Evolutionary conservation across 2,329 filamentous ascomycete genomes (phyloP).

Genomic region (Penicillium corylophilum): DNA sequence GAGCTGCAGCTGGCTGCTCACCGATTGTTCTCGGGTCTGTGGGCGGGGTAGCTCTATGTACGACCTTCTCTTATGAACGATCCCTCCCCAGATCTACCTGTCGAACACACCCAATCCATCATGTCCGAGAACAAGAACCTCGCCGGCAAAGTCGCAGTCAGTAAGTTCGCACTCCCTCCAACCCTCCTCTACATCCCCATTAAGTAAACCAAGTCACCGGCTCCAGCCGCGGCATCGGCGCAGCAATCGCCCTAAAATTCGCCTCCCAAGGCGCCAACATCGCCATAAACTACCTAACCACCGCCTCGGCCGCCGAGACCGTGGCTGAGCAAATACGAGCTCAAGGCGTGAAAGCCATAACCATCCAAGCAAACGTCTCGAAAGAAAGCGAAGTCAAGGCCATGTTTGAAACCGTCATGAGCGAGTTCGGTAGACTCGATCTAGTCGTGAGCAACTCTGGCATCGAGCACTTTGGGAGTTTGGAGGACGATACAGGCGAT

Average conservation of each 20-base stretch:
- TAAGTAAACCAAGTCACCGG: slow-evolving; percentile 15
- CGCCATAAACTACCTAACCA: slow-evolving; percentile 19
- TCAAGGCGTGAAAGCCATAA: slow-evolving; percentile 14
- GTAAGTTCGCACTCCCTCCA: slow-evolving; percentile 3
- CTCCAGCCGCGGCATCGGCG: slow-evolving; percentile 24
- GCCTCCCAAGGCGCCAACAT: slow-evolving; percentile 18
- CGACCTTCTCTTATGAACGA: neutral
- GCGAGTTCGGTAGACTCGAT: slow-evolving; percentile 18
- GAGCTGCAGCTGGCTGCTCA: neutral
- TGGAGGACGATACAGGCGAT: slow-evolving; percentile 12
- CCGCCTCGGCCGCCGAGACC: slow-evolving; percentile 11
- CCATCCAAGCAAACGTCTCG: slow-evolving; percentile 22
- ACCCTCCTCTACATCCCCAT: neutral
- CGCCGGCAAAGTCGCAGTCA: slow-evolving; percentile 21
- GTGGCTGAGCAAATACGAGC: slow-evolving; percentile 12
- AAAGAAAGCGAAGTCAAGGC: slow-evolving; percentile 13
- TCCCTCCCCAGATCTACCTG: too few species aligned
- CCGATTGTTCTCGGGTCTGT: neutral
- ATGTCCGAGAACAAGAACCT: slow-evolving; percentile 19
- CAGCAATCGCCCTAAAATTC: slow-evolving; percentile 20
- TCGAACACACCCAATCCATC: neutral
- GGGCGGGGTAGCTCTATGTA: neutral
- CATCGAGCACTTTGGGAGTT: slow-evolving; percentile 20
- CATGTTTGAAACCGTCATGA: slow-evolving; percentile 17
- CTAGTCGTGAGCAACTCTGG: slow-evolving; percentile 25